phyloP scores from a whole-genome alignment of 139 green algal genomes.

The Mesotaenium endlicherianum region DNA sequence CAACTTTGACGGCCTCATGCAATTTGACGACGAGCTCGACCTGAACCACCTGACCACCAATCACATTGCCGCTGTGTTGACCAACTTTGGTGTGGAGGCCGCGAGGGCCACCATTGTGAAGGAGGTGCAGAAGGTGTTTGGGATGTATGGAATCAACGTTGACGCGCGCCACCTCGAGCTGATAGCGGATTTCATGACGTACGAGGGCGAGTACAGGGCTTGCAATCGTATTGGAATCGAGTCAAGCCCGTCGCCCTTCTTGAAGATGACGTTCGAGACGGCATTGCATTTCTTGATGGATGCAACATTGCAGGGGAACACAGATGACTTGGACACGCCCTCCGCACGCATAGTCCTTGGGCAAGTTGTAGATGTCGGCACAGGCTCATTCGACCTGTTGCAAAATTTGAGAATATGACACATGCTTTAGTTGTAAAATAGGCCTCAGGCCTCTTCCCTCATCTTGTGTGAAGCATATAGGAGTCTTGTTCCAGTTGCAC shows the following conservation, averaged over 20 bases:
- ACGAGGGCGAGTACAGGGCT: slow-evolving; percentile 67
- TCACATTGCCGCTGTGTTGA: slow-evolving; percentile 75
- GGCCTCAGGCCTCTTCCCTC: too few relatives aligned
- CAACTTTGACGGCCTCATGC: slow-evolving; percentile 70
- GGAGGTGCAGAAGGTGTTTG: slow-evolving; percentile 85
- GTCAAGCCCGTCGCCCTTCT: slow-evolving; percentile 71
- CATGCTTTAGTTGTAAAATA: too few relatives aligned
- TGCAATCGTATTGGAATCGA: slow-evolving; percentile 93
- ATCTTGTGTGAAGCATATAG: too few relatives aligned
- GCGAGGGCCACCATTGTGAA: slow-evolving; percentile 80
- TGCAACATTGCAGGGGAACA: slow-evolving; percentile 73
- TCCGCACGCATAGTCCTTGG: slow-evolving; percentile 55
- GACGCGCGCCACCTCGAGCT: slow-evolving; percentile 89
- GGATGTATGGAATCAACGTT: slow-evolving; percentile 94
- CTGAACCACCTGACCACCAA: slow-evolving; percentile 79
- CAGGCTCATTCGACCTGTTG: slow-evolving; percentile 51
- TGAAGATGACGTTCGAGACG: slow-evolving; percentile 96
- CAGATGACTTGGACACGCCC: slow-evolving; percentile 50
- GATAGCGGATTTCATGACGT: slow-evolving; percentile 97
- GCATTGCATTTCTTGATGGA: slow-evolving; percentile 88
- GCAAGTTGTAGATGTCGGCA: slow-evolving; percentile 49
- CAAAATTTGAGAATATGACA: slow-evolving; percentile 52
- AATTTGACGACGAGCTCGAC: slow-evolving; percentile 61
- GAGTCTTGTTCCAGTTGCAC: too few relatives aligned
- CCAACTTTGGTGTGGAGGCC: slow-evolving; percentile 91